These are phyloP conservation scores for Coniochaeta sp. DNA, from an alignment of 2,329 filamentous ascomycete species.

Conservation along the genomic window DNA sequence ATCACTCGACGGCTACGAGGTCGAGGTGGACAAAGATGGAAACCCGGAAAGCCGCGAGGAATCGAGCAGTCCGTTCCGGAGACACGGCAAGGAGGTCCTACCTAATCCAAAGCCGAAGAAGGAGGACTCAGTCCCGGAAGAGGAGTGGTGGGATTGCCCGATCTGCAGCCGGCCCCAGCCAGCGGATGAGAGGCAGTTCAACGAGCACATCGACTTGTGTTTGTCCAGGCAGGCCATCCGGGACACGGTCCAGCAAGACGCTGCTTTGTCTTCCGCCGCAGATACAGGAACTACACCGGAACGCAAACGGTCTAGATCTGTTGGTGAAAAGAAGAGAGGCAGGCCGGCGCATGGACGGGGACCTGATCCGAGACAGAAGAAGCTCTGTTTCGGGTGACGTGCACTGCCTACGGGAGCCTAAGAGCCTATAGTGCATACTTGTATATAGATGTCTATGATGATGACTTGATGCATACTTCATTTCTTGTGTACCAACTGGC, in stretches of 20 bases:
- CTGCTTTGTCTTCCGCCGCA: conserved; percentile 18
- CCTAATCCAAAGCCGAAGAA: conserved; percentile 40
- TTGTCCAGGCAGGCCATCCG: conserved; percentile 80
- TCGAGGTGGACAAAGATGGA: conserved; percentile 22
- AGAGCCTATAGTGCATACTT: background rate
- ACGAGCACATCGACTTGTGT: conserved; percentile 88
- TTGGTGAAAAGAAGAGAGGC: conserved; percentile 28
- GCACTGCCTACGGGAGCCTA: background rate
- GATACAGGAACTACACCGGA: conserved; percentile 22
- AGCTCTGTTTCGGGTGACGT: conserved; percentile 40
- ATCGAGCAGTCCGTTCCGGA: conserved; percentile 40
- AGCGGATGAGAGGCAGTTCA: conserved; percentile 71
- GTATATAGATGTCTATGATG: background rate
- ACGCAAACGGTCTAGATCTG: conserved; percentile 25
- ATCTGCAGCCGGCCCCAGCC: conserved; percentile 73
- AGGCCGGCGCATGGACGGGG: conserved; percentile 15
- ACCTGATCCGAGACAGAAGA: conserved; percentile 40
- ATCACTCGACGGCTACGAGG: conserved; percentile 26
- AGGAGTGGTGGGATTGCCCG: conserved; percentile 74
- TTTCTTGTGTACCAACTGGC: background rate
- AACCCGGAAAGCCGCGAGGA: conserved; percentile 30
- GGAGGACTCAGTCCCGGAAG: conserved; percentile 18
- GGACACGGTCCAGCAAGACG: conserved; percentile 60
- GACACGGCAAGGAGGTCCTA: conserved; percentile 44
- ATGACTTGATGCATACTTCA: background rate